Base-by-base conservation (phyloP, 202 grass and related monocot genomes). In the Dendrocalamus latiflorus region DNA sequence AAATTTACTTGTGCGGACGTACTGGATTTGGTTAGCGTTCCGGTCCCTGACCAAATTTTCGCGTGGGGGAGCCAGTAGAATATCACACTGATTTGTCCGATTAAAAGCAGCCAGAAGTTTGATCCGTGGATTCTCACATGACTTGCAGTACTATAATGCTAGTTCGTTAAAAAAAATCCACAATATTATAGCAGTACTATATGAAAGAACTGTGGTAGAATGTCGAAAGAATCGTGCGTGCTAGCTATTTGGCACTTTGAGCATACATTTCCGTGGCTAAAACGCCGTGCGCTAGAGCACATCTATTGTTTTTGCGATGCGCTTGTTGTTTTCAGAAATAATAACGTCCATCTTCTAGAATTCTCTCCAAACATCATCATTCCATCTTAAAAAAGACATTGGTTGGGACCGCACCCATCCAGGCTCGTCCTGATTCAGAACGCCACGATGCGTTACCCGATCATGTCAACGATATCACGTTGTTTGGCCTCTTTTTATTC, bases 281-380 rank as follows among this genome's bases (percentile, higher is more conserved):
- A 41, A 41, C 50, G 25, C 18, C 41, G 14, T 39, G 4, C 9
- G 3, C 14, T n/a, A 8, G 22, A 30, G 33, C 21, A 33, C 24
- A 9, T 34, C 3, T 30, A 79, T 22, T 49, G 25, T 14, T 54
- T 71, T 43, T 3, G 43, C 4, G 26, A 21, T 8, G 55, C 26
- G 59, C 67, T 59, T 79, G 68, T 84, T 73, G 33, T 54, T 84
- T 84, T 83, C 49, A 28, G n/a, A 54, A 16, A 66, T 38, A 58
- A 56, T 71, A 80, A 24, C 55, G 8, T 8, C 21, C 38, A 26
- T 18, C 68, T 14, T 83, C 58, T 24, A 60, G 70, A 74, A 15
- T 18, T 74, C 36, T 77, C 74, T 58, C 15, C 9, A 4, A 88
- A 73, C 74, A 83, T 65, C 59, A 72, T 83, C 49, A 83, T 83